Percentiles rank a stretch among this genome's conserved stretches.
Conservation (phyloP, 306 rosid genomes). For the Hippophae gyantsensis region DNA sequence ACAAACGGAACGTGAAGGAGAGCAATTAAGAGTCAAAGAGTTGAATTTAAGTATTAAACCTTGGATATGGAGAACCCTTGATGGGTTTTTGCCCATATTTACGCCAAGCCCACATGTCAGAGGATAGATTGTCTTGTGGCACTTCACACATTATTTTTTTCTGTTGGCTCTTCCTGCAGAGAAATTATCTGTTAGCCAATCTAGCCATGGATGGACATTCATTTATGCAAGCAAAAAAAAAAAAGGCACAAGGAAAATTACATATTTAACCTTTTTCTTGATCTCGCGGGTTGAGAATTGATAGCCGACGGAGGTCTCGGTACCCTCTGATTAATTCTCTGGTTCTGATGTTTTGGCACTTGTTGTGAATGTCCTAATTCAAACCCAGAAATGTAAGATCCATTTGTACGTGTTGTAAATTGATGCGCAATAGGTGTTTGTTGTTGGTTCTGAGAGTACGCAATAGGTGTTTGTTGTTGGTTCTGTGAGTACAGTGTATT, state of each 20-base stretch:
- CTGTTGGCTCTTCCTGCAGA: slow-evolving; percentile 44
- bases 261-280: slow-evolving; percentile 38
- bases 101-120: slow-evolving; percentile 84
- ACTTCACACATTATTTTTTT: slow-evolving; percentile 43
- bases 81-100: slow-evolving; percentile 76
- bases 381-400: slow-evolving; percentile 13
- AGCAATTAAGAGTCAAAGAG: slow-evolving; percentile 2
- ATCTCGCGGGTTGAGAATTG: slow-evolving; percentile 17
- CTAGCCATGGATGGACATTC: not conserved
- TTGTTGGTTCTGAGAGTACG: slow-evolving; percentile 1
- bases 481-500: slow-evolving; percentile 12
- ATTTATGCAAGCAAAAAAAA: not conserved
- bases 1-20: slow-evolving; percentile 9
- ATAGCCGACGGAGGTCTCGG: slow-evolving; percentile 13
- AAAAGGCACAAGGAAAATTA: not conserved
- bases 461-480: too few species aligned
- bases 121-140: slow-evolving; percentile 40
- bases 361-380: slow-evolving; percentile 23
- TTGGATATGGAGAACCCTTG: slow-evolving; percentile 74
- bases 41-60: slow-evolving; percentile 24
- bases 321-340: slow-evolving; percentile 8
- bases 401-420: slow-evolving; percentile 6
- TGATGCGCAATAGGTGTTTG: not conserved
- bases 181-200: not conserved
- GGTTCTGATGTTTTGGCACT: slow-evolving; percentile 2